Evolutionary conservation across 1,284 basidiomycete genomes (phyloP).

Genomic region (Ceratobasidium sp.): DNA sequence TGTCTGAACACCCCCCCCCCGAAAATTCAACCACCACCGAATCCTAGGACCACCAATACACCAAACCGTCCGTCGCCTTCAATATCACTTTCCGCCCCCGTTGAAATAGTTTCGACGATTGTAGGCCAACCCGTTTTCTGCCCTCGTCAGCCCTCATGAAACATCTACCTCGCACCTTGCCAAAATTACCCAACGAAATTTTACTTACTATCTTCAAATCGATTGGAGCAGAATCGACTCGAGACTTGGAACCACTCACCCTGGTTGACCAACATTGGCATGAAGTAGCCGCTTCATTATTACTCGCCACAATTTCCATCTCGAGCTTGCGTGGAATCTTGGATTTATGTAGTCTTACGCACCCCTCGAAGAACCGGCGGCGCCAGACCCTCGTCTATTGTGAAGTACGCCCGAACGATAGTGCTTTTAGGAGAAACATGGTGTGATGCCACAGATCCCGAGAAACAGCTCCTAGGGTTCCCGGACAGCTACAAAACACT

Average conservation of each 20-base stretch:
- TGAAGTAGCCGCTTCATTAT: not conserved
- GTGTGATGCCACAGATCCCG: not conserved
- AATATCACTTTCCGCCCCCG: no score
- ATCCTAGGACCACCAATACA: no score
- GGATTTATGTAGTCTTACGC: conserved; percentile 2
- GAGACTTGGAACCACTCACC: not conserved
- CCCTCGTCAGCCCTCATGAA: no score
- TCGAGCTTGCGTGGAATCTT: conserved; percentile 7
- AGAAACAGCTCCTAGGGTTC: not conserved
- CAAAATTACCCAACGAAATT: conserved; percentile 20
- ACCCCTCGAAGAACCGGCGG: not conserved
- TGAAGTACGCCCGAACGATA: conserved; percentile 2
- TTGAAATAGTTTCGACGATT: no score
- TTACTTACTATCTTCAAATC: conserved; percentile 1
- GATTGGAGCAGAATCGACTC: not conserved
- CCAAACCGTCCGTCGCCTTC: no score
- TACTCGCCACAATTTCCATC: conserved; percentile 1
- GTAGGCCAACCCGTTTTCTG: no score
- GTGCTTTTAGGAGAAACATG: not conserved
- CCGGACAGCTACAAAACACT: not conserved
- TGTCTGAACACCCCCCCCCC: no score
- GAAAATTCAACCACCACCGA: no score
- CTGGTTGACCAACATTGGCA: conserved; percentile 13
- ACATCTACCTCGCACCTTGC: no score
- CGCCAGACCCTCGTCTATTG: conserved; percentile 17